Base-by-base conservation (phyloP, 768 basidiomycete genomes). In the Lentinula boryana region DNA sequence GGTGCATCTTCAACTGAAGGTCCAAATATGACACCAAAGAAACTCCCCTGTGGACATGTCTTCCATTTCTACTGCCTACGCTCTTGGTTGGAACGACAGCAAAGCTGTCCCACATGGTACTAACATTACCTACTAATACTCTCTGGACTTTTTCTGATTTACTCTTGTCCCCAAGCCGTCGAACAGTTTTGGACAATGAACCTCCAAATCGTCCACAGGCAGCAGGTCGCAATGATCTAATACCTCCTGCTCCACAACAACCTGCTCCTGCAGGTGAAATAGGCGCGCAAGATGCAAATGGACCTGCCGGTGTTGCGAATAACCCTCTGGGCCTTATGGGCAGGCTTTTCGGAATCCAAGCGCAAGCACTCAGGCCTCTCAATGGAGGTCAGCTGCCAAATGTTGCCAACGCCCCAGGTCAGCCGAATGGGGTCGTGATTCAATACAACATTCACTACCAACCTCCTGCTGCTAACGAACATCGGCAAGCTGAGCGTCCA, bases 81-180 rank as follows among this genome's bases (percentile, higher is more conserved):
- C 43, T 95, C 93, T 21, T 99, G 97, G 97, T 82, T 99, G 31
- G 97, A 99, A 73, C 83, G 97, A 48, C 97, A 99, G 72, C 97
- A 98, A 73, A 98, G 92, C 66, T 99, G 97, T 71, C 97, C 97
- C 1, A 99, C 97, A 44, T 99, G 96, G 96, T 96, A 54, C 73
- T 88, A 72, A 36, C 21, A 60, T 61, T 53, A 8, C 0, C 36
- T 23, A 41, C 43, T 15, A 33, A 4, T 35, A 46, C 23, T 46
- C 13, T 41, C 13, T 61, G 67, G 38, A 41, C 44, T 16, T 59
- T 38, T 48, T 15, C 31, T 40, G 23, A 41, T 43, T 41, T 43
- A 13, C 36, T n/a, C 18, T 40, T 31, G 43, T 43, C 21, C 32
- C n/a, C 18, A 60, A 92, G 91, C 69, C 89, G 91, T 57, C 84